These are phyloP conservation scores for Plenodomus biglobosus DNA, from an alignment of 2,329 filamentous ascomycete species.

Conservation along the genomic window DNA sequence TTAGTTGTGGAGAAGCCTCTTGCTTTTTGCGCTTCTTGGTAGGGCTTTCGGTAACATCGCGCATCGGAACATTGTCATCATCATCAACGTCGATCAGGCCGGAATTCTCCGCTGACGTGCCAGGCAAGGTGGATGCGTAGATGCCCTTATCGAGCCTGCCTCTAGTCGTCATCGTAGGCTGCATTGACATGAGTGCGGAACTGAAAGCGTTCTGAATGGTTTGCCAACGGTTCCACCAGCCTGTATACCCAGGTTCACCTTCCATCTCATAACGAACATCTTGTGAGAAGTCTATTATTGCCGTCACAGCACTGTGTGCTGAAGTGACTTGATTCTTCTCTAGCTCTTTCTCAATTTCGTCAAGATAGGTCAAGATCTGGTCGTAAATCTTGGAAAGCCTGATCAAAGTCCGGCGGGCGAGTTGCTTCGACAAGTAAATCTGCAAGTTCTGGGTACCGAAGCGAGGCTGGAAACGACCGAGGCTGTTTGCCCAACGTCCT, in stretches of 20 bases:
- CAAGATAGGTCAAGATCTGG: conserved; percentile 52
- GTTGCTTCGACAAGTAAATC: conserved; percentile 49
- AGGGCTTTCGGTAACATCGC: conserved; percentile 13
- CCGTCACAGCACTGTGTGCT: conserved; percentile 63
- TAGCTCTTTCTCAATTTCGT: conserved; percentile 58
- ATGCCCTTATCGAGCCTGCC: conserved; percentile 17
- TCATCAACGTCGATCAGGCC: conserved; percentile 25
- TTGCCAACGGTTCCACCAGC: conserved; percentile 49
- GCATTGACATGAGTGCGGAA: conserved; percentile 35
- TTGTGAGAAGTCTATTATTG: conserved; percentile 61
- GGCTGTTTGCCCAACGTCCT: conserved; percentile 50
- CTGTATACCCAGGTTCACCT: conserved; percentile 48
- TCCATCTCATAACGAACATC: conserved; percentile 58
- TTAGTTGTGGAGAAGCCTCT: conserved; percentile 5
- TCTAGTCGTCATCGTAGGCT: conserved; percentile 26
- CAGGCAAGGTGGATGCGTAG: conserved; percentile 8
- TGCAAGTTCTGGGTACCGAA: conserved; percentile 59
- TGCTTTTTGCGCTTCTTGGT: conserved; percentile 40
- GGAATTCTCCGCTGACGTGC: conserved; percentile 12
- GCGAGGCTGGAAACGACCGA: conserved; percentile 45
- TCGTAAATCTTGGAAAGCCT: conserved; percentile 48
- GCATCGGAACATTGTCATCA: neutral
- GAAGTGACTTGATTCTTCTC: conserved; percentile 66
- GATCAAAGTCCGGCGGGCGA: conserved; percentile 49
- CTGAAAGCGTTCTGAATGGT: conserved; percentile 56